Evolutionary conservation across 2,329 filamentous ascomycete genomes (phyloP).

Genomic region (Penicillium paneum): DNA sequence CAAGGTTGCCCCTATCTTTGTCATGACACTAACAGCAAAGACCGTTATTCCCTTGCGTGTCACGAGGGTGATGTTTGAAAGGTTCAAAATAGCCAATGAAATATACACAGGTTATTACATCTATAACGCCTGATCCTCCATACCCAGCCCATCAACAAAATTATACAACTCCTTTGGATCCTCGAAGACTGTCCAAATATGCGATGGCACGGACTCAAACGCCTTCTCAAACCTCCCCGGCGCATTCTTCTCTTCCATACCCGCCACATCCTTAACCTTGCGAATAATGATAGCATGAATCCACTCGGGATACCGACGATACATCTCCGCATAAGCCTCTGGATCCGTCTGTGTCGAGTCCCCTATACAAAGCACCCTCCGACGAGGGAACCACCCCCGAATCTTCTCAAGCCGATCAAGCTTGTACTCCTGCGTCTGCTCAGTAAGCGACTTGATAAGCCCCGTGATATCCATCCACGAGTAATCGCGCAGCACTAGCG

Average conservation of each 20-base stretch:
- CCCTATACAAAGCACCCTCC: constrained; percentile 79
- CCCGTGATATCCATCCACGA: constrained; percentile 82
- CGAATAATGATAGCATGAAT: constrained; percentile 80
- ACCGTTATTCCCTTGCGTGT: not conserved
- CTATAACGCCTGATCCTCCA: constrained; percentile 18
- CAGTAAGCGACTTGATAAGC: constrained; percentile 72
- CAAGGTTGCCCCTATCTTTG: not conserved
- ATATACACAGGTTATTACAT: constrained; percentile 5
- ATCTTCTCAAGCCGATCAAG: constrained; percentile 74
- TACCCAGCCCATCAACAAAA: constrained; percentile 30
- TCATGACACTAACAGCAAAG: not conserved
- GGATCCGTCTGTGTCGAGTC: constrained; percentile 91
- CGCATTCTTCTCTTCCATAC: constrained; percentile 72
- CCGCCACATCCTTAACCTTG: constrained; percentile 72
- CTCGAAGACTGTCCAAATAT: constrained; percentile 79
- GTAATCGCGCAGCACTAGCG: constrained; percentile 78
- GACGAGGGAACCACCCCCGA: constrained; percentile 70
- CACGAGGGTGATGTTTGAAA: not conserved
- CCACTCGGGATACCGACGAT: constrained; percentile 67
- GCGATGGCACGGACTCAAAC: constrained; percentile 68
- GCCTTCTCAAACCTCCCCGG: constrained; percentile 75
- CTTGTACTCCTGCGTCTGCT: constrained; percentile 84
- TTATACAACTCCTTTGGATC: constrained; percentile 62
- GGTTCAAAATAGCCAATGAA: not conserved
- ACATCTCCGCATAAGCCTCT: constrained; percentile 82